Evolutionary conservation across 1,284 basidiomycete species (phyloP), one percentile per base, ranked within the genome.

Genomic region (Microbotryum lychnidis-dioicae): DNA sequence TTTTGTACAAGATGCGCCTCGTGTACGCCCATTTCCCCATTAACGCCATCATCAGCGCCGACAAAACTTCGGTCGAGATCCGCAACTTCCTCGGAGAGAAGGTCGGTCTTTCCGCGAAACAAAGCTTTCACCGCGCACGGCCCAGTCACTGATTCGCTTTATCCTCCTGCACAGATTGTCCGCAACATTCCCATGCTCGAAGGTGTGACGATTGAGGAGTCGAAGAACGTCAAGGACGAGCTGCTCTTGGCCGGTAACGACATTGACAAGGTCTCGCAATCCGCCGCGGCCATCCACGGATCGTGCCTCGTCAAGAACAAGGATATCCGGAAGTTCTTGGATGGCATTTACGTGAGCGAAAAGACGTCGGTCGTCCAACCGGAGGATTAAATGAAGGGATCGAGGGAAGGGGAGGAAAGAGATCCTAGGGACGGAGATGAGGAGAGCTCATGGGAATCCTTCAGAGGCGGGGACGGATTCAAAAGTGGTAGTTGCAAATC

Each of bases 11-110:
- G 87, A 94, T 97, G 91, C 89, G 76, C 58, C 72, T 93, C 46
- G 96, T 98, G 63, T 99, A 98, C 77, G 96, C 96, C 74, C 96
- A 99, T 84, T 99, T 99, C 84, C 96, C 96, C 70, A 97, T 99
- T 83, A 98, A 99, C 83, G 87, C 90, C 77, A 97, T 98, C 78
- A 91, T 97, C 75, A 86, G 88, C 77, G 86, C 88, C 50, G 80
- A 80, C 72, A 91, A 90, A 62, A 76, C 76, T 60, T 80, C 85
- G 58, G 78, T 97, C 64, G 94, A 98, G 79, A 98, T 99, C 80
- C 87, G 97, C 74, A 98, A 98, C 82, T 98, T 97, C 82, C 51
- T 58, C 57, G 77, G 77, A 61, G 78, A 78, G 74, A 78, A 94
- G 89, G 37, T 42, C 37, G 5, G 37, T 42, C 27, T 27, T 27